A percentile compares a stretch with the other conserved stretches of the same genome.
These are phyloP conservation scores for Castanopsis chinensis DNA, from an alignment of 306 rosid species.

Conservation along the genomic window DNA sequence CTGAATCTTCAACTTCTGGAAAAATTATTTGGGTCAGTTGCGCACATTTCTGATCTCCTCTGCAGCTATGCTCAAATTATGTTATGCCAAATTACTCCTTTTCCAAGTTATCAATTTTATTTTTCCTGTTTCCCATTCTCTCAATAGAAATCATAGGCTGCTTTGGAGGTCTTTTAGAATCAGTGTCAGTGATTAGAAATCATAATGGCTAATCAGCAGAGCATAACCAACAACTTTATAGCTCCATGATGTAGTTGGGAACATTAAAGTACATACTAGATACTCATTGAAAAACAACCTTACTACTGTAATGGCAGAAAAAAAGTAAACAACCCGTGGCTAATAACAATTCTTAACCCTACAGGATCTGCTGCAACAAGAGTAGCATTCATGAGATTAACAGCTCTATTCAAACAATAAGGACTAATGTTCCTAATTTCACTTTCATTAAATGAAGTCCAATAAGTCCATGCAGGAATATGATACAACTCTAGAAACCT, in stretches of 20 bases:
- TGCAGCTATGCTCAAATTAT: background rate
- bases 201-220: background rate
- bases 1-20: conserved; percentile 58
- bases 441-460: background rate
- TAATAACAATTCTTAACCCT: background rate
- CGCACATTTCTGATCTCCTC: conserved; percentile 1
- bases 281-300: background rate
- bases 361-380: background rate
- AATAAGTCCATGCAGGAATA: background rate
- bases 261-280: background rate
- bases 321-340: background rate
- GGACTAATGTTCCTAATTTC: background rate
- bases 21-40: conserved; percentile 71
- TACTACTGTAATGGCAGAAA: background rate
- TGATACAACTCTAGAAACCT: background rate
- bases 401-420: background rate
- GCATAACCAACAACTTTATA: background rate
- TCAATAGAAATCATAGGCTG: background rate
- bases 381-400: no score
- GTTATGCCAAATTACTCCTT: background rate
- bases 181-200: background rate
- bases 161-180: background rate
- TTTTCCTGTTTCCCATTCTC: background rate
- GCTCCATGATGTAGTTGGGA: background rate
- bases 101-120: background rate